phyloP scores from a whole-genome alignment of 164 flowering plant species.

The Santalum album region DNA sequence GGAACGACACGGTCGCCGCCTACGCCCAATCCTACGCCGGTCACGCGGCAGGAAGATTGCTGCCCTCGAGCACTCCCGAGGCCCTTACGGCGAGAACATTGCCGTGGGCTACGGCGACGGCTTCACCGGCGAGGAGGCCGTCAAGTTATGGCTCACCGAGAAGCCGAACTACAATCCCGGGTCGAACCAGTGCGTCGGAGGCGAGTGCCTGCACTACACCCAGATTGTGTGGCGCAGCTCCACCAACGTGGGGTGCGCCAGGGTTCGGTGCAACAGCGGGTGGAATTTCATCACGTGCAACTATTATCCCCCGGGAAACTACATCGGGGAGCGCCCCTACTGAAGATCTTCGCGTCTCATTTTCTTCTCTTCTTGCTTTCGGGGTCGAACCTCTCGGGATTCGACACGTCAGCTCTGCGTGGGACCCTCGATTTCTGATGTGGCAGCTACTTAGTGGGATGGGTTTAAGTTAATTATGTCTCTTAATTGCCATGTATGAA shows the following conservation, averaged over 20 bases:
- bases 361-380: too few relatives aligned
- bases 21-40: background rate
- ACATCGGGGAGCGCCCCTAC: background rate
- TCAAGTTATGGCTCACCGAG: background rate
- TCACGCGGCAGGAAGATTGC: background rate
- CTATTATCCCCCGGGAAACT: background rate
- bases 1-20: background rate
- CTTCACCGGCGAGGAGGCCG: background rate
- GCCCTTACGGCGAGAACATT: background rate
- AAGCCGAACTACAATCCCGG: background rate
- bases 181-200: background rate
- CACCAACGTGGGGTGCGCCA: background rate
- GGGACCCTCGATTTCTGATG: too few relatives aligned
- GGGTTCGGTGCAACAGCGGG: background rate
- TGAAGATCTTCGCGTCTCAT: too few relatives aligned
- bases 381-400: too few relatives aligned
- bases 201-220: background rate
- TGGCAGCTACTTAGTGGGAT: too few relatives aligned
- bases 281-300: background rate
- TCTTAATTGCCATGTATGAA: too few relatives aligned
- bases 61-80: background rate
- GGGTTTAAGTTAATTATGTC: too few relatives aligned
- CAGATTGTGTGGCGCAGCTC: background rate
- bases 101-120: background rate
- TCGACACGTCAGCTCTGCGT: too few relatives aligned